A percentile compares a stretch with the other conserved stretches of the same genome.
Conservation (phyloP, 495 filamentous ascomycete genomes). For the Annulohypoxylon stygium region DNA sequence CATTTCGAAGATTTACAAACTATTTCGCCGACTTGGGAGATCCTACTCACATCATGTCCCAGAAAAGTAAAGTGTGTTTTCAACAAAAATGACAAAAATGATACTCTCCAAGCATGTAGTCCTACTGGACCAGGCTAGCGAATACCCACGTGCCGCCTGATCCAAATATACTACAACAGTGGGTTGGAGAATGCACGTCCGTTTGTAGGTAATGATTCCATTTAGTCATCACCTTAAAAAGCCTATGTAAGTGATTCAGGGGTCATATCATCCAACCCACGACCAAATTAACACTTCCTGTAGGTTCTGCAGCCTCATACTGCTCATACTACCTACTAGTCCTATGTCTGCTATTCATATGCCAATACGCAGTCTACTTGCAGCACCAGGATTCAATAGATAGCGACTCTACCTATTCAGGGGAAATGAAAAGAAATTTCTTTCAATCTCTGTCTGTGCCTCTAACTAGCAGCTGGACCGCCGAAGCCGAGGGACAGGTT, state of each 20-base stretch:
- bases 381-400: slow-evolving; percentile 26
- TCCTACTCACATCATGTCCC: slow-evolving; percentile 11
- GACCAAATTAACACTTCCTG: slow-evolving; percentile 10
- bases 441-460: slow-evolving; percentile 5
- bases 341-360: background rate
- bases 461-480: background rate
- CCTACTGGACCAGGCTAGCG: background rate
- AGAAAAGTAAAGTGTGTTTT: background rate
- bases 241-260: slow-evolving; percentile 10
- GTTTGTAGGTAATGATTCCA: slow-evolving; percentile 1
- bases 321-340: too few species aligned
- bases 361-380: background rate
- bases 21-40: slow-evolving; percentile 7
- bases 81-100: background rate
- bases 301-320: background rate
- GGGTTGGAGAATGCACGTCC: background rate
- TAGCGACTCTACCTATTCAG: background rate
- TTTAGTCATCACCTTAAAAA: slow-evolving; percentile 16
- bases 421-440: background rate
- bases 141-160: slow-evolving; percentile 17
- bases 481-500: slow-evolving; percentile 6
- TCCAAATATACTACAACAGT: slow-evolving; percentile 13
- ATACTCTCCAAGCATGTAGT: background rate
- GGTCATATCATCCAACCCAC: slow-evolving; percentile 11
- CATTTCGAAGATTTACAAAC: slow-evolving; percentile 16